These are phyloP conservation scores for Vanrija pseudolonga DNA, from an alignment of 1,284 basidiomycete genomes.

Conservation along the genomic window DNA sequence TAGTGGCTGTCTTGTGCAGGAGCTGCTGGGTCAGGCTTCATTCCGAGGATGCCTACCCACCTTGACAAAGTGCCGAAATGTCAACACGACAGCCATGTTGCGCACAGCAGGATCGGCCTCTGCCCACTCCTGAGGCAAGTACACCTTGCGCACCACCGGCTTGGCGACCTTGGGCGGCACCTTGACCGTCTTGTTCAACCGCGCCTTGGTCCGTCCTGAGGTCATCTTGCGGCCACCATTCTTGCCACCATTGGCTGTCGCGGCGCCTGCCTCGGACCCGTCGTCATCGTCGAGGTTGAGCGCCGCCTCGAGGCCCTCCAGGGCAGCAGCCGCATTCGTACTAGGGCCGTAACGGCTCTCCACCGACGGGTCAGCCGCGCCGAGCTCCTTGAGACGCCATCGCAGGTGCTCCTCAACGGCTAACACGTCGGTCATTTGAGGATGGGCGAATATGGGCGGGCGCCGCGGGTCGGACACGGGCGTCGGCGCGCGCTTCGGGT, in stretches of 20 bases:
- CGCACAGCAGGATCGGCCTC: conserved; percentile 38
- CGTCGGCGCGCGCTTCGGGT: conserved; percentile 19
- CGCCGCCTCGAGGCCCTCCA: conserved; percentile 35
- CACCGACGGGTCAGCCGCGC: conserved; percentile 41
- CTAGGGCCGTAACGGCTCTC: conserved; percentile 43
- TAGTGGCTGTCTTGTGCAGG: conserved; percentile 41
- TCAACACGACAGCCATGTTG: conserved; percentile 48
- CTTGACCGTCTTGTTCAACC: conserved; percentile 21
- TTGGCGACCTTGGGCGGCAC: conserved; percentile 16
- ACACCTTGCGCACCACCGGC: conserved; percentile 20
- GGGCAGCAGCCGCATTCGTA: conserved; percentile 32
- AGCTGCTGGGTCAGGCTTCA: conserved; percentile 26
- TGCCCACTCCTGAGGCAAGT: conserved; percentile 44
- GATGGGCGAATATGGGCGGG: conserved; percentile 41
- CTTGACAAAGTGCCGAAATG: conserved; percentile 49
- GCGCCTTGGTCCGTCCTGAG: conserved; percentile 14
- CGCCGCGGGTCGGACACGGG: conserved; percentile 1
- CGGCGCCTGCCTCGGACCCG: conserved; percentile 5
- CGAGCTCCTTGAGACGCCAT: conserved; percentile 49
- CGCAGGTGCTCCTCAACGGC: conserved; percentile 49
- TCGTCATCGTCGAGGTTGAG: conserved; percentile 24
- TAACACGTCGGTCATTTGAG: conserved; percentile 50
- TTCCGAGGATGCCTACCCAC: conserved; percentile 20
- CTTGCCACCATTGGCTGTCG: conserved; percentile 16
- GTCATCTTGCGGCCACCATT: conserved; percentile 15